These are phyloP conservation scores for Phytophthora meadii DNA, from an alignment of 352 stramenopile genomes.

Conservation along the genomic window DNA sequence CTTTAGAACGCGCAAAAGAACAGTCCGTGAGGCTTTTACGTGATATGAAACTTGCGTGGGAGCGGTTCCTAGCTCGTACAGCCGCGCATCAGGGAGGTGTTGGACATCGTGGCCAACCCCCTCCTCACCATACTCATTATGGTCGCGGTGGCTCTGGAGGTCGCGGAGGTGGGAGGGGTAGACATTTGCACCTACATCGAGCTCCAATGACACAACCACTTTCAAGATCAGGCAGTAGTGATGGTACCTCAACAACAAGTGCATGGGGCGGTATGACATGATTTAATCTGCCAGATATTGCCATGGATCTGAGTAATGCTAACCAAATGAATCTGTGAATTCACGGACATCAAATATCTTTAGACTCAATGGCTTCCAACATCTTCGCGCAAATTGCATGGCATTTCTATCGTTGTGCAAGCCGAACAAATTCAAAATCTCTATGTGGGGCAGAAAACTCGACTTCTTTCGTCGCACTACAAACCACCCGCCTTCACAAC, in stretches of 20 bases:
- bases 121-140: constrained; percentile 28
- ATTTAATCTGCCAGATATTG: constrained; percentile 3
- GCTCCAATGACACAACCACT: constrained; percentile 16
- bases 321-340: too few species aligned
- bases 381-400: constrained; percentile 35
- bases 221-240: constrained; percentile 20
- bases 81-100: constrained; percentile 7
- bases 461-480: constrained; percentile 41
- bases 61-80: constrained; percentile 41
- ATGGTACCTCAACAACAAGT: neutral
- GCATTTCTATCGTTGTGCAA: constrained; percentile 42
- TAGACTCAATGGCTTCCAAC: constrained; percentile 17
- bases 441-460: constrained; percentile 30
- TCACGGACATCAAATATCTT: constrained; percentile 20
- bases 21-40: constrained; percentile 55
- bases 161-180: constrained; percentile 23
- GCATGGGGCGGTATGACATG: constrained; percentile 14
- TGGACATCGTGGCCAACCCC: constrained; percentile 19
- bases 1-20: constrained; percentile 52
- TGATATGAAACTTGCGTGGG: constrained; percentile 66
- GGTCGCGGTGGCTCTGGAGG: constrained; percentile 11
- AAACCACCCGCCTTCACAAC: constrained; percentile 33
- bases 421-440: constrained; percentile 44
- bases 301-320: neutral
- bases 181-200: constrained; percentile 40